Evolutionary conservation across 495 filamentous ascomycete species (phyloP).

Genomic region (Penicillium goetzii): DNA sequence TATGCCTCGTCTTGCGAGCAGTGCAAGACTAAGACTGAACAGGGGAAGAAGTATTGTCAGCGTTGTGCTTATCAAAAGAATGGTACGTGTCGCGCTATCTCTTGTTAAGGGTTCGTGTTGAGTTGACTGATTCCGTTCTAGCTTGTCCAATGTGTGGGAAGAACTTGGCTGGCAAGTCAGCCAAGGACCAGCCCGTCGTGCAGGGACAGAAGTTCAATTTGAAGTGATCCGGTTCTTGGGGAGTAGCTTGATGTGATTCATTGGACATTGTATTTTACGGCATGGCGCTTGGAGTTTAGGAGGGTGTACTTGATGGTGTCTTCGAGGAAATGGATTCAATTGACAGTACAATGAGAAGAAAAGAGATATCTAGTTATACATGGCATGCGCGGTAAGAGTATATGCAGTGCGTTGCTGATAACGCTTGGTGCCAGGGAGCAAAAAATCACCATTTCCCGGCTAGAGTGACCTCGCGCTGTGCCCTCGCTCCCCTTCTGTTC

Average conservation of each 20-base stretch:
- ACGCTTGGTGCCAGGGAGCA: constrained; percentile 22
- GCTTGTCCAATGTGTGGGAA: constrained; percentile 73
- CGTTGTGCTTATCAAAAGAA: constrained; percentile 69
- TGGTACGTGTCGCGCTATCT: constrained; percentile 41
- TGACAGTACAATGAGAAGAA: constrained; percentile 27
- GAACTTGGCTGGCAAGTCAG: constrained; percentile 50
- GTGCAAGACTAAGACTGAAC: constrained; percentile 69
- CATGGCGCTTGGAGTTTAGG: constrained; percentile 28
- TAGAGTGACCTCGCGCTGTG: neutral
- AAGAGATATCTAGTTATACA: constrained; percentile 52
- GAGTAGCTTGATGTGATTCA: neutral
- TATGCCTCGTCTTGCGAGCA: constrained; percentile 63
- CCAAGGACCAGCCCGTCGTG: constrained; percentile 56
- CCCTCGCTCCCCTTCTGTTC: constrained; percentile 13
- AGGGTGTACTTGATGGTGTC: neutral
- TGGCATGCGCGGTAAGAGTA: constrained; percentile 46
- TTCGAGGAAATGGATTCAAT: constrained; percentile 30
- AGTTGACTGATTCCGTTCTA: constrained; percentile 35
- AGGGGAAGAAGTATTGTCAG: constrained; percentile 65
- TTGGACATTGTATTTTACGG: constrained; percentile 8
- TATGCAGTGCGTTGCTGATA: constrained; percentile 42
- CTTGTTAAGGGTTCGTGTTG: neutral
- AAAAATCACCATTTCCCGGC: constrained; percentile 23
- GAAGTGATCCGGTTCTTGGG: constrained; percentile 48
- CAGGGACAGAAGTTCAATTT: constrained; percentile 67